Evolutionary conservation across 2,329 filamentous ascomycete genomes (phyloP), one percentile per base, ranked within the genome.

Genomic region (Aspergillus fructus): DNA sequence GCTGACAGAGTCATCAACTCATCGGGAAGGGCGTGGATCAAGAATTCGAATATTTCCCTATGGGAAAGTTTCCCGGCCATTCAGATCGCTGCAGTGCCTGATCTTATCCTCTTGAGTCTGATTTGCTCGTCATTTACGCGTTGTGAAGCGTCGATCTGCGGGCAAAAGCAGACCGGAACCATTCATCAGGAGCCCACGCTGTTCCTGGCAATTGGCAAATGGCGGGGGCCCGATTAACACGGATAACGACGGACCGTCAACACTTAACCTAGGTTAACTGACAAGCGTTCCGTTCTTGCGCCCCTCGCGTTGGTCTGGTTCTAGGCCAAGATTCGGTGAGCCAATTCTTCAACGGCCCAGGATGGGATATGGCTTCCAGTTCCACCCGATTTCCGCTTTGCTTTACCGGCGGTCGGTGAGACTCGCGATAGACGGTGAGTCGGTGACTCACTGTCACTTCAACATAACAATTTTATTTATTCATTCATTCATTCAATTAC

Each of bases 71-170:
- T 15, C 6, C 51, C 51, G 43, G 23, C 51, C 51, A 53, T 13
- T 53, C 43, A 53, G 33, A 41, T 37, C 24, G 4, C 21, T 4
- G n/a, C 21, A 53, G 51, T 33, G 33, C 51, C 51, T 47, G 51
- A 43, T 47, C 51, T 53, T 53, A 53, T 30, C 37, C 33, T 13
- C 33, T 46, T 21, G 19, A 15, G 6, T 40, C 17, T 53, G 51
- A 53, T 53, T 51, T 43, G 51, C 39, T 43, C 37, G 11, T 37
- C 12, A 37, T 13, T 24, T 23, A 30, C 27, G 27, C 30, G 46
- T 42, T 49, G 27, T 45, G 53, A 55, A 23, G 17, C 37, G 46
- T 40, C 47, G 54, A 56, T 56, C 54, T 21, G 48, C 54, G 54
- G 54, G 54, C 46, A 40, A 55, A 15, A 27, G 6, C 24, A 27